Conservation (phyloP, 495 filamentous ascomycete genomes). For the Talaromyces liani region DNA sequence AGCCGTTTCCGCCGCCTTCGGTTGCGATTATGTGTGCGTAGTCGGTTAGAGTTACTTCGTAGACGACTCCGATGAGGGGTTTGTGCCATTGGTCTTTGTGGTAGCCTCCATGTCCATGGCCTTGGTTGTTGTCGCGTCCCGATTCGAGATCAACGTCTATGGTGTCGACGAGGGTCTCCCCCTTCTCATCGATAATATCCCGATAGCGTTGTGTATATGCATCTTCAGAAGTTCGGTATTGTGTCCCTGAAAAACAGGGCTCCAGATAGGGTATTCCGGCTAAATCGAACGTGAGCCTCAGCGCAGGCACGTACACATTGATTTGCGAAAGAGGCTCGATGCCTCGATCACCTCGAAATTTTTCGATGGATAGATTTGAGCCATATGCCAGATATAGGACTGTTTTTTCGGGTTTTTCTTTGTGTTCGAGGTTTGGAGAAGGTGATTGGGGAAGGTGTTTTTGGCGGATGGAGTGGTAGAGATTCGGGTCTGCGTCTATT, state of each 20-base stretch:
- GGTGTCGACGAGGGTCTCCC: slow-evolving; percentile 7
- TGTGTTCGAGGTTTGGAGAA: neutral
- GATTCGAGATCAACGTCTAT: slow-evolving; percentile 9
- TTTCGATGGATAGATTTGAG: slow-evolving; percentile 72
- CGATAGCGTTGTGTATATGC: slow-evolving; percentile 12
- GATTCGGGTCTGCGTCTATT: neutral
- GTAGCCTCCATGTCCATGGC: slow-evolving; percentile 18
- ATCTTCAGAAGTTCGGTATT: slow-evolving; percentile 36
- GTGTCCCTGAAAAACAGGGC: slow-evolving; percentile 86
- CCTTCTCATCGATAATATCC: slow-evolving; percentile 11
- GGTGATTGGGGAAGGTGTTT: neutral
- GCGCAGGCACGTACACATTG: slow-evolving; percentile 70
- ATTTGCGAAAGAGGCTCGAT: slow-evolving; percentile 72
- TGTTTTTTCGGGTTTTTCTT: slow-evolving; percentile 30
- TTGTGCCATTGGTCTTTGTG: slow-evolving; percentile 58
- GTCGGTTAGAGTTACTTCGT: slow-evolving; percentile 78
- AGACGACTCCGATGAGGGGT: slow-evolving; percentile 85
- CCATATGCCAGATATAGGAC: slow-evolving; percentile 93
- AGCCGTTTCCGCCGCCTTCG: slow-evolving; percentile 77
- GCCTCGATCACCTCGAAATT: slow-evolving; percentile 66
- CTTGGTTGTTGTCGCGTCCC: slow-evolving; percentile 22
- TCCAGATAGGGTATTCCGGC: slow-evolving; percentile 80
- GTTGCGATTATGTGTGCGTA: slow-evolving; percentile 82
- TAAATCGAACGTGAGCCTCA: slow-evolving; percentile 76
- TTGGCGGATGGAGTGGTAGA: neutral